Conservation (phyloP, 371 early-diverging fungal genomes). For the Entomophthora muscae region DNA sequence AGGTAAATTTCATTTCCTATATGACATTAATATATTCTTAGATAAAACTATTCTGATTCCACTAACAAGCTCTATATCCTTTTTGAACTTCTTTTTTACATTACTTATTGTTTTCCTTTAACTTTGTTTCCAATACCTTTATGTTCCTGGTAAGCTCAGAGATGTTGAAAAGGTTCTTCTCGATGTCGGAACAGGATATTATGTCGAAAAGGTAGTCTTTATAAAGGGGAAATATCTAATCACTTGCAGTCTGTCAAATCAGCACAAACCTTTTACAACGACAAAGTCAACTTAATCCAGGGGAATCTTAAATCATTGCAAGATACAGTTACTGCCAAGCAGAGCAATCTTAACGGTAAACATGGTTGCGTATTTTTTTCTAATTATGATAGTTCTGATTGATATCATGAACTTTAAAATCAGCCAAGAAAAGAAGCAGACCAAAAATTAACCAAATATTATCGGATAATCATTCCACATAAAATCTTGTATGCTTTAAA, state of each 20-base stretch:
- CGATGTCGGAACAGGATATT: constrained; percentile 93
- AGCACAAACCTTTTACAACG: constrained; percentile 56
- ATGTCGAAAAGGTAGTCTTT: constrained; percentile 62
- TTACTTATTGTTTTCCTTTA: background rate
- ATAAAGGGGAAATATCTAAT: background rate
- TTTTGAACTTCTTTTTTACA: background rate
- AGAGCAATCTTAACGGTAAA: constrained; percentile 51
- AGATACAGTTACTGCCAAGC: constrained; percentile 52
- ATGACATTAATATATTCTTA: background rate
- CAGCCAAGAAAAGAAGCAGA: background rate
- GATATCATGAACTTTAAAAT: background rate
- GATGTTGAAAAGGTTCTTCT: constrained; percentile 73
- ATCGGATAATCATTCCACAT: background rate
- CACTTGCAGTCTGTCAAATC: constrained; percentile 35
- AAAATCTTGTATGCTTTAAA: background rate
- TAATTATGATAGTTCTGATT: background rate
- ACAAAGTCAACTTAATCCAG: constrained; percentile 55
- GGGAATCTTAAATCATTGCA: constrained; percentile 52
- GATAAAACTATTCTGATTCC: constrained; percentile 12
- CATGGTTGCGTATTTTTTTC: background rate
- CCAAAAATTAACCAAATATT: background rate
- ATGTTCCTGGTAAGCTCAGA: constrained; percentile 76
- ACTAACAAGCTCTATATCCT: constrained; percentile 13
- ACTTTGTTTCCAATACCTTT: constrained; percentile 31
- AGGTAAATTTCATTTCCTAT: background rate